These are phyloP conservation scores for Wickerhamomyces strasburgensis DNA, from an alignment of 805 yeast genomes.

Conservation along the genomic window DNA sequence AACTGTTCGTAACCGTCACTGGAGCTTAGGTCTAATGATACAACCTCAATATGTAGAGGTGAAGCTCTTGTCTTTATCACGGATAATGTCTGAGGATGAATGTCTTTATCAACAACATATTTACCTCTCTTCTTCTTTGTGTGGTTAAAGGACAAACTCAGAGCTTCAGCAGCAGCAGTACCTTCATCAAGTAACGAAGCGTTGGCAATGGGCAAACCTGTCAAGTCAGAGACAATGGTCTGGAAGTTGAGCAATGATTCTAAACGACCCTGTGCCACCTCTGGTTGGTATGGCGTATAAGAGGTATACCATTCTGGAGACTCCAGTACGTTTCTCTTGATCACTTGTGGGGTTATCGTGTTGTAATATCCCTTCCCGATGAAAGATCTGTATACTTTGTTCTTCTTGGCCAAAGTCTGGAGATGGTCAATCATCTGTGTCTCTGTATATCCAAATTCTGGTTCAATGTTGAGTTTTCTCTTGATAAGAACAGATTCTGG, in stretches of 20 bases:
- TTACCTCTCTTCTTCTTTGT: conserved; percentile 59
- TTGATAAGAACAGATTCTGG: conserved; percentile 72
- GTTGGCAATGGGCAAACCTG: conserved; percentile 93
- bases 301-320: conserved; percentile 99
- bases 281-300: conserved; percentile 98
- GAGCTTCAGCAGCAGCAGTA: conserved; percentile 96
- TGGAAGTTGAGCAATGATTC: conserved; percentile 89
- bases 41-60: conserved; percentile 63
- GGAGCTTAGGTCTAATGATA: conserved; percentile 50
- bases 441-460: conserved; percentile 74
- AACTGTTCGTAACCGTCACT: conserved; percentile 34
- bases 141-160: conserved; percentile 73
- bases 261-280: conserved; percentile 93
- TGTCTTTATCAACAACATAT: conserved; percentile 68
- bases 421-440: conserved; percentile 70
- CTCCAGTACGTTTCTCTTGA: conserved; percentile 87
- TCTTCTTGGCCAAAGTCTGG: conserved; percentile 64
- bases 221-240: conserved; percentile 83
- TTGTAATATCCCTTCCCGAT: conserved; percentile 96
- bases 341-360: conserved; percentile 84
- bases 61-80: conserved; percentile 77
- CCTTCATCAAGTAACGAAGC: conserved; percentile 95
- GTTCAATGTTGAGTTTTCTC: conserved; percentile 62
- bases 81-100: conserved; percentile 82
- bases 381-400: conserved; percentile 65